Evolutionary conservation across 2,329 filamentous ascomycete species (phyloP).

Genomic region (Nemania sp.): DNA sequence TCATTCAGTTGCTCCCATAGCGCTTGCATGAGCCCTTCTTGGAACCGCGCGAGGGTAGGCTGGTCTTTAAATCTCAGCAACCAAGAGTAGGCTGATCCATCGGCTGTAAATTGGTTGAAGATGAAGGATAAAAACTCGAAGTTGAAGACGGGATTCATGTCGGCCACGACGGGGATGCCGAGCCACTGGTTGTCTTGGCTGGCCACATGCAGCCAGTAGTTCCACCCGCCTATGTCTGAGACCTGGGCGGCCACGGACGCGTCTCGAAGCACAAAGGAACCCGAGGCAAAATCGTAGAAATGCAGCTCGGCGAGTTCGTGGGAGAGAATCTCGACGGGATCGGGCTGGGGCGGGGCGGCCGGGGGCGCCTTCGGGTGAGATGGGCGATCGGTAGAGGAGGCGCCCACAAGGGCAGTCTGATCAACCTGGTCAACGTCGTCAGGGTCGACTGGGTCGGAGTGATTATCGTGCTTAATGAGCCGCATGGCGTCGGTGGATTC

Average conservation of each 20-base stretch:
- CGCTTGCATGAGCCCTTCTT: conserved; percentile 91
- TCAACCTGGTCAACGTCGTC: too few relatives aligned
- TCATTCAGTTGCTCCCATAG: conserved; percentile 97
- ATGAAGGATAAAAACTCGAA: conserved; percentile 99
- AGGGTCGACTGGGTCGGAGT: too few relatives aligned
- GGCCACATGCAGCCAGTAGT: conserved; percentile 91
- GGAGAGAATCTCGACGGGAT: conserved; percentile 71
- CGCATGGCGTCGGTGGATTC: conserved; percentile 61
- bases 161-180: conserved; percentile 80
- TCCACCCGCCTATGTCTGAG: conserved; percentile 85
- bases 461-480: too few relatives aligned
- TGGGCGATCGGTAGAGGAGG: too few relatives aligned
- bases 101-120: conserved; percentile 91
- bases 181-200: conserved; percentile 80
- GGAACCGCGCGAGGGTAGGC: conserved; percentile 78
- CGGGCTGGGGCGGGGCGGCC: conserved; percentile 67
- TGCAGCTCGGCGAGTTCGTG: conserved; percentile 84
- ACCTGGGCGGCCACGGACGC: conserved; percentile 75
- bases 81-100: conserved; percentile 94
- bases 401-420: too few relatives aligned
- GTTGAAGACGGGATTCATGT: conserved; percentile 98
- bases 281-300: conserved; percentile 86
- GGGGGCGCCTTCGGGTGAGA: conserved; percentile 41
- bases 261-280: conserved; percentile 83
- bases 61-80: conserved; percentile 89